Conservation (phyloP, 2,329 filamentous ascomycete species). For the Pezicula carpinea region DNA sequence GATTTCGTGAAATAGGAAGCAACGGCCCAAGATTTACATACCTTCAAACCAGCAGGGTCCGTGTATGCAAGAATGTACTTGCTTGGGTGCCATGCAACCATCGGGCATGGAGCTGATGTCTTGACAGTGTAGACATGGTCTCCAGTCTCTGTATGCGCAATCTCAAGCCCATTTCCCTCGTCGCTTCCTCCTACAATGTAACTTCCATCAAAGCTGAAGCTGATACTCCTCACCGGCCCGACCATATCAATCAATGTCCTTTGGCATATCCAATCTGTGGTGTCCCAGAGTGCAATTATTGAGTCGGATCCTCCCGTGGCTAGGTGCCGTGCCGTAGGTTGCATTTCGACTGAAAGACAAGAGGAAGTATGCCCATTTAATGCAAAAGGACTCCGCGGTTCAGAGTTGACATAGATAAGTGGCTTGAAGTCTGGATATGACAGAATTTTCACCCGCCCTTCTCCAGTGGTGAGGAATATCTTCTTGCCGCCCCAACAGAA, state of each 20-base stretch:
- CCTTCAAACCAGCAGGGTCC: constrained; percentile 39
- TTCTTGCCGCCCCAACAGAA: constrained; percentile 72
- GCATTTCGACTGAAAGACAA: constrained; percentile 63
- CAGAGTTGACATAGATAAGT: constrained; percentile 42
- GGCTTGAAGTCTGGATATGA: constrained; percentile 62
- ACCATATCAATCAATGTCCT: constrained; percentile 65
- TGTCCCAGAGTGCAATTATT: constrained; percentile 74
- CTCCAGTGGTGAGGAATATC: constrained; percentile 65
- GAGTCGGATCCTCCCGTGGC: constrained; percentile 74
- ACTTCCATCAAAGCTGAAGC: constrained; percentile 74
- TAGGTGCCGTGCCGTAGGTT: constrained; percentile 66
- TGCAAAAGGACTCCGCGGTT: constrained; percentile 46
- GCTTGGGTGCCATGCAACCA: constrained; percentile 73
- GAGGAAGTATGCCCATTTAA: constrained; percentile 71
- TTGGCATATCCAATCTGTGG: constrained; percentile 70
- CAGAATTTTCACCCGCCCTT: constrained; percentile 67
- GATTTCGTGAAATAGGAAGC: too few relatives aligned
- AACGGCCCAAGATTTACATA: too few relatives aligned
- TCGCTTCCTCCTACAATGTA: constrained; percentile 72
- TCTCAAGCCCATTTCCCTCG: constrained; percentile 63
- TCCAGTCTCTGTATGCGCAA: constrained; percentile 69
- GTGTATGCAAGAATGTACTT: constrained; percentile 71
- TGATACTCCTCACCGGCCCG: constrained; percentile 64
- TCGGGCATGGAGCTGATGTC: constrained; percentile 56
- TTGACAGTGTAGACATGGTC: constrained; percentile 70